Evolutionary conservation across 768 basidiomycete species (phyloP), one percentile per base, ranked within the genome.

Genomic region (Ephemerocybe angulata): DNA sequence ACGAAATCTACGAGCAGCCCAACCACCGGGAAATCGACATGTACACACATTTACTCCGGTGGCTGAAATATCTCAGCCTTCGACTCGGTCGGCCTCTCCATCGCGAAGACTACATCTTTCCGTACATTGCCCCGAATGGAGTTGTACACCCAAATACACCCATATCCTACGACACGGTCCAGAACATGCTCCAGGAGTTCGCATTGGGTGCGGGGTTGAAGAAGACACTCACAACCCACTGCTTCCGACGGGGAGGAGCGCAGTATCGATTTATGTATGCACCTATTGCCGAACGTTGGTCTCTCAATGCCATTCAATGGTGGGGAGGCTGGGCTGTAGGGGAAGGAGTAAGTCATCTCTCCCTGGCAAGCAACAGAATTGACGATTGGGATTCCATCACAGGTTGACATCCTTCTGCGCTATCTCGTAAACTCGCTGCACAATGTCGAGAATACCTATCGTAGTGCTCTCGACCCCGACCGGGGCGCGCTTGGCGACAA

Each of bases 241-340:
- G 63, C 29, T 67, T 73, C 40, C 63, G 68, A 7, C 60, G 69
- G 7, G 72, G 73, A 24, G 74, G 74, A 3, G 66, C 71, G 0
- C 72, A 75, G 52, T 75, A 76, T 55, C 60, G 65, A 0, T 72
- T 76, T 49, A 75, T 76, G 62, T 69, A 60, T 55, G 72, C 73
- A 1, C 74, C 70, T 0, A 15, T 69, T 4, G 65, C 67, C 0
- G 50, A 70, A 38, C 59, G 66, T 3, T 78, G 76, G 75, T 63
- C 70, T 0, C 55, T 78, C 19, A 60, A 50, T 7, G 60, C 42
- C 1, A 65, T 76, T 4, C 62, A 61, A 5, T 77, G 74, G 75
- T 78, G 76, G 74, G 76, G 74, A 0, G 72, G 73, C 10, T 76
- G 74, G 76, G 72, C 72, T 15, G 59, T 60, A 24, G 63, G 67